Percentiles rank a stretch among this genome's conserved stretches.
Evolutionary conservation across 225 moss, liverwort and hornwort genomes (phyloP).

Genomic region (Sphagnum tenellum): DNA sequence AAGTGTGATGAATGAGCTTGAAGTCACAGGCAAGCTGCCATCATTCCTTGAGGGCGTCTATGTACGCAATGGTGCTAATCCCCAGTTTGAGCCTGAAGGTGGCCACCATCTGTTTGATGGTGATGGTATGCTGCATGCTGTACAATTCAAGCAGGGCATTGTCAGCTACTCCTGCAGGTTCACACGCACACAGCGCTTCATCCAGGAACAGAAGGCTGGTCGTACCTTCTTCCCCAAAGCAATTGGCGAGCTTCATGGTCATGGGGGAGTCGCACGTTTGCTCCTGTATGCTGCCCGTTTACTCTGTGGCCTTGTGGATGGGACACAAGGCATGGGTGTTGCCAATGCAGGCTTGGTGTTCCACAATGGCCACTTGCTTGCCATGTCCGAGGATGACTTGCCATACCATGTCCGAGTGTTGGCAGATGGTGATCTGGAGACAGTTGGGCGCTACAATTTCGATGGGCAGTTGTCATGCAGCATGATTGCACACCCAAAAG

Average conservation of each 20-base stretch:
- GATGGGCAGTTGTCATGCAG: conserved; percentile 65
- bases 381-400: conserved; percentile 87
- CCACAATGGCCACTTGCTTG: conserved; percentile 59
- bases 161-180: conserved; percentile 76
- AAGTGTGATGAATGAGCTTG: conserved; percentile 40
- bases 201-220: conserved; percentile 54
- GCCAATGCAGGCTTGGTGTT: conserved; percentile 85
- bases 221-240: conserved; percentile 73
- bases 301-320: conserved; percentile 60
- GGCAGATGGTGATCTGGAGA: conserved; percentile 57
- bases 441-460: conserved; percentile 62
- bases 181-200: conserved; percentile 73
- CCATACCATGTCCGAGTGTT: conserved; percentile 58
- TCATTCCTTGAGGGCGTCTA: conserved; percentile 55
- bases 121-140: conserved; percentile 93
- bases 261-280: conserved; percentile 68
- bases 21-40: conserved; percentile 53
- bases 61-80: conserved; percentile 86
- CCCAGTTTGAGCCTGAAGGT: conserved; percentile 61
- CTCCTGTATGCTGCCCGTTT: conserved; percentile 57
- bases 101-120: conserved; percentile 95
- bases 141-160: conserved; percentile 39
- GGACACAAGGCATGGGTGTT: conserved; percentile 80
- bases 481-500: conserved; percentile 97
- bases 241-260: conserved; percentile 88